Base-by-base conservation (phyloP, 2,329 filamentous ascomycete species). In the Cladosporium cucumerinum region DNA sequence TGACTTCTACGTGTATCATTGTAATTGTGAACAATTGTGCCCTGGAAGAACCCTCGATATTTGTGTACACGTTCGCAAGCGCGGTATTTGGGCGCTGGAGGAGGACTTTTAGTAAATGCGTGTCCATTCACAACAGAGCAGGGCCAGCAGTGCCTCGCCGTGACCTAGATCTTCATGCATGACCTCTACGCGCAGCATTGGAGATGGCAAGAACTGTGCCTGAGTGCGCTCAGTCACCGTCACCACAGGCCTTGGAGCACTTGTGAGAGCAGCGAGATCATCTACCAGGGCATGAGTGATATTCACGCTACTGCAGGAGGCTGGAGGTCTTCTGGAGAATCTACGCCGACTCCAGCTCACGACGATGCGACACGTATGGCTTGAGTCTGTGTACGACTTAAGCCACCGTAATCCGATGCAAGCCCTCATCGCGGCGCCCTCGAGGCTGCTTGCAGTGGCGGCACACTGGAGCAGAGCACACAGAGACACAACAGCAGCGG, bases 21-120 rank as follows among this genome's bases (percentile, higher is more conserved):
- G n/a, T 46, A 21, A 8, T 12, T 11, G n/a, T 1, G 7, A 46
- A 46, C n/a, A 21, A 21, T 21, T 4, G 39, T 12, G 39, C n/a
- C n/a, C 3, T 21, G 3, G 5, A 2, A 21, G 8, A 2, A 4
- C 23, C n/a, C n/a, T 21, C 0, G n/a, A 10, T 5, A 2, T 12
- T 46, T 46, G n/a, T 12, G n/a, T 46, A 46, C 39, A 46, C 12
- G 39, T 21, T 21, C n/a, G 3, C 39, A 8, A n/a, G n/a, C 39
- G 8, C 39, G 8, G n/a, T 23, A 12, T 46, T n/a, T 43, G 18
- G 36, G 36, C n/a, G 36, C 39, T 21, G 39, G n/a, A 46, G 39
- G 39, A 46, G n/a, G 21, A 12, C 39, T 21, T 46, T n/a, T 46
- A 21, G 39, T 46, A 2, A n/a, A 8, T 18, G n/a, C 8, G n/a